Conservation (phyloP, 257 asterid species). For the Solanum lignicaule region DNA sequence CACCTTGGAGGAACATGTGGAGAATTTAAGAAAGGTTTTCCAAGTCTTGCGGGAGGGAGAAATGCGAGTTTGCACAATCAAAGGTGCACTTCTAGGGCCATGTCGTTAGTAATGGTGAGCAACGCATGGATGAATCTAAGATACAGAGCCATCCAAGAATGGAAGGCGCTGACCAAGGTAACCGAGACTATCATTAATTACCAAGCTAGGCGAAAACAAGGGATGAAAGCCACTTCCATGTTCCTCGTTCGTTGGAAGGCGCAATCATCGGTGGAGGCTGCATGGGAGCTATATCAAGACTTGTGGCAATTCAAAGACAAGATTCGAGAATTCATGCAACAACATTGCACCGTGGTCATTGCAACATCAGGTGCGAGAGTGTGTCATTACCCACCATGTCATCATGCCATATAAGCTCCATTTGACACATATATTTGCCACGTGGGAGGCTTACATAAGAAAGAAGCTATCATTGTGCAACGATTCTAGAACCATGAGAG, state of each 20-base stretch:
- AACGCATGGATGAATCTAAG: not conserved
- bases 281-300: not conserved
- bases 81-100: not conserved
- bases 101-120: not conserved
- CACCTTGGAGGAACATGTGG: not conserved
- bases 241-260: not conserved
- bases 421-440: not conserved
- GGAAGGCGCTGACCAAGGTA: not conserved
- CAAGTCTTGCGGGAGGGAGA: not conserved
- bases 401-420: not conserved
- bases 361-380: not conserved
- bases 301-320: not conserved
- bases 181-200: not conserved
- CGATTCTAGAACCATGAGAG: not conserved
- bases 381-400: not conserved
- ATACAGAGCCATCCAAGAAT: not conserved
- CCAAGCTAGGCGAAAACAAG: not conserved
- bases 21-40: not conserved
- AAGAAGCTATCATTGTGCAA: not conserved
- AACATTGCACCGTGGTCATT: not conserved
- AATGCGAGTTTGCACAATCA: not conserved
- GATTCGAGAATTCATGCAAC: not conserved
- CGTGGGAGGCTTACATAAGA: not conserved
- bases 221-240: not conserved
- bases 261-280: not conserved